Base-by-base conservation (phyloP, 23 red algal species). In the Gracilaria domingensis region DNA sequence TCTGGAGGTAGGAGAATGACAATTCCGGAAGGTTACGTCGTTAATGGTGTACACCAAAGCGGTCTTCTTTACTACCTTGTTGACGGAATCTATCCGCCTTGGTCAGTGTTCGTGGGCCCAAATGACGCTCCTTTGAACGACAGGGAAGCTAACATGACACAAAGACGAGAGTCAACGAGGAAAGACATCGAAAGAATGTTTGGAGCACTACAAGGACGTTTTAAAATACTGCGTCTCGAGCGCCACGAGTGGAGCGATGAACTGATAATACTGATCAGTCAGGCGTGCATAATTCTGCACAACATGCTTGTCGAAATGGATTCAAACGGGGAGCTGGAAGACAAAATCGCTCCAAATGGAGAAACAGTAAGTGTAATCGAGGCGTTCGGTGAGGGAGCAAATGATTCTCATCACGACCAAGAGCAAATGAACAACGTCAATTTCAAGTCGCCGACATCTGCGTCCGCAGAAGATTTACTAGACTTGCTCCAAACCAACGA, bases 171-270 rank as follows among this genome's bases (percentile, higher is more conserved):
- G 53, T 16, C 72, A 28, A 60, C 54, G 0, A 24, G 87, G 11
- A 90, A 81, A 66, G 87, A 80, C 53, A 79, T 90, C 25, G 38
- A 90, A 14, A 28, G 87, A 23, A 17, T 90, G 12, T 90, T 90
- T 2, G 72, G 87, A 23, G 55, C 29, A 34, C 65, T 90, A n/a
- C 87, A 90, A 74, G 87, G 87, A 34, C 71, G 54, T 9, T 81
- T 90, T 24, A 67, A 67, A n/a, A 66, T 90, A 40, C 50, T 80
- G 0, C 71, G 87, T 0, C 45, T 39, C 25, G 44, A 90, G 12
- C 32, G 71, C 4, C 12, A 34, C 57, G 74, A 90, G 39, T 90
- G 5, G 67, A 79, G 59, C 28, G 73, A 55, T 66, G 87, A 59
- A 0, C 8, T 77, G 12, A 81, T 90, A 37, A 65, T 81, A 16